These are phyloP conservation scores for Coemansia sp. DNA, from an alignment of 192 early-diverging fungal genomes.

Conservation along the genomic window DNA sequence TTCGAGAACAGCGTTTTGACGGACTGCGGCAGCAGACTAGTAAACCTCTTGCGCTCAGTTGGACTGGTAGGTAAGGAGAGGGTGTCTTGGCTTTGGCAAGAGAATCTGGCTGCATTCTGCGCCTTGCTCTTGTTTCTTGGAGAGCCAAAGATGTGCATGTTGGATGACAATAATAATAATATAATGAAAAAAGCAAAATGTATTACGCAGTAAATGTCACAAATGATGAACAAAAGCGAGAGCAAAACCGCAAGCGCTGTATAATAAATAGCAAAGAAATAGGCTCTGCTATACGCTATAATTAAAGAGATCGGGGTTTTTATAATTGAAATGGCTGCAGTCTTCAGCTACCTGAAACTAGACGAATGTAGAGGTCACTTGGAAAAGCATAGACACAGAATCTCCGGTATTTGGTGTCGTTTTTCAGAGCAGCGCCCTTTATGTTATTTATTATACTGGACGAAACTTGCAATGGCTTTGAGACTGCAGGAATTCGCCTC, in stretches of 20 bases:
- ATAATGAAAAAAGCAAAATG: neutral
- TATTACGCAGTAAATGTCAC: neutral
- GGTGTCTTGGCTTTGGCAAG: constrained; percentile 9
- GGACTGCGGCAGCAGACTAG: constrained; percentile 23
- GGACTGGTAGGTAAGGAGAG: constrained; percentile 1
- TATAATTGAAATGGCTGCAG: constrained; percentile 1
- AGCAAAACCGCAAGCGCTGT: neutral
- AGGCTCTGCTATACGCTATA: neutral
- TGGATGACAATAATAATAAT: neutral
- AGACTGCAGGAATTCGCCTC: constrained; percentile 3
- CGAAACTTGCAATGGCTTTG: neutral
- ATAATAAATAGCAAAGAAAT: neutral
- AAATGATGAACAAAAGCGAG: neutral
- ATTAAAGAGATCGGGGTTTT: neutral
- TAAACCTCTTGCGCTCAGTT: constrained; percentile 26
- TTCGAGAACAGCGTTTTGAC: constrained; percentile 44
- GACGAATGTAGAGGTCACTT: neutral
- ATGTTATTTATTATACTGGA: neutral
- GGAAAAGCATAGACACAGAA: neutral
- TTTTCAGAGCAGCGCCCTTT: too few species aligned
- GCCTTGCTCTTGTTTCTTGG: constrained; percentile 20
- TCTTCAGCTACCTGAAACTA: neutral
- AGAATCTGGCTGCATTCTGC: constrained; percentile 3
- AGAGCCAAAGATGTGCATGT: constrained; percentile 28
- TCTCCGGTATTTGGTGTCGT: neutral